Base-by-base conservation (phyloP, 805 yeast genomes). In the Saturnispora sekii region DNA sequence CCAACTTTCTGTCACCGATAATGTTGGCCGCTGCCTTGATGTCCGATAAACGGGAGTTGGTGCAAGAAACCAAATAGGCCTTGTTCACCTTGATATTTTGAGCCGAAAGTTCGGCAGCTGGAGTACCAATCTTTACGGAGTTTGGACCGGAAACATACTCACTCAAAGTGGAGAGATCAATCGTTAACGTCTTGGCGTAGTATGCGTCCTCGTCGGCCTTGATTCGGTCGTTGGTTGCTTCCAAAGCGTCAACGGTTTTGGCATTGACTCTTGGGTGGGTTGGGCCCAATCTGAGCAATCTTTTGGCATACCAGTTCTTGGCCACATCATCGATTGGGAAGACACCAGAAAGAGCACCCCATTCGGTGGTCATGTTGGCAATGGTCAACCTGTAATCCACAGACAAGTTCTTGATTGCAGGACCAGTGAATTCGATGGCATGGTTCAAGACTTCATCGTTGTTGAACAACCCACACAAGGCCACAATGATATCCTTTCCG, bases 261-360 rank as follows among this genome's bases (percentile, higher is more conserved):
- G 66, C 60, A 56, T 81, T 87, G 48, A 93, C 80, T 60, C 97
- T 78, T 51, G 96, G 87, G 64, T 90, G 97, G 51, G 67, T 66
- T 32, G 67, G 61, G 38, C 68, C 67, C 31, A 63, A 55, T 38
- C 68, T 63, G 35, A 64, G 44, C 37, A 81, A 57, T 52, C 96
- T 71, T 40, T 72, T 62, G 48, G 79, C 71, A 66, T 93, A 93
- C 81, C 89, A 93, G 48, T 81, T 68, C 32, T 87, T 65, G 53
- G 89, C 70, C 11, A 79, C 78, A 17, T 76, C 69, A 63, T 93
- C 99, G 9, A 90, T 88, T n/a, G 99, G 97, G 78, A 93, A 93
- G 47, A 93, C 69, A 35, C 99, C 99, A 5, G 96, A 84, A 8
- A 93, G 70, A 1, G 97, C 97, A 58, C 97, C 97, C 97, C 97